Evolutionary conservation across 108 stramenopile species (phyloP), one percentile per base, ranked within the genome.

Genomic region (Cyclotella atomus): DNA sequence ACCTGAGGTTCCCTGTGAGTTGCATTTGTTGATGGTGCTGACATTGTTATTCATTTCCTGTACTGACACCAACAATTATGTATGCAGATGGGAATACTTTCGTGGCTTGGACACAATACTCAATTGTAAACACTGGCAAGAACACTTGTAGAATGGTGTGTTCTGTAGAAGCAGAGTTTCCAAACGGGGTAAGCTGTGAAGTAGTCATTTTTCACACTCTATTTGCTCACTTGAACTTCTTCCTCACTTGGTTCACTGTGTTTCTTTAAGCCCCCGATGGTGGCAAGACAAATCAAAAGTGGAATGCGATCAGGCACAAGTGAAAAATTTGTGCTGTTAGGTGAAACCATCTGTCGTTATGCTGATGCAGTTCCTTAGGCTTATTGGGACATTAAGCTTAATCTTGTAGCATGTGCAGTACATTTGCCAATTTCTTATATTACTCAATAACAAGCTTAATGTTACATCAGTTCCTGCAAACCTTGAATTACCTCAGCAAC

Each of bases 81-180:
- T n/a, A n/a, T n/a, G n/a, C n/a, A n/a, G n/a, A 86, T 67, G 92
- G 92, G 15, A 76, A 64, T 17, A 89, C 85, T 10, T 93, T 93
- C 50, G 52, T 89, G 0, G 82, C 88, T 36, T 85, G 86, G 85
- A 93, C 92, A n/a, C 88, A 91, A 53, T 84, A 85, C 60, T 65
- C 88, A 12, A 71, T 93, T 32, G 76, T 87, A 23, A 91, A 90
- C 54, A 86, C 79, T 25, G 92, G 92, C 23, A 83, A 82, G 44
- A 81, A 91, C 54, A 83, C 77, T 41, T 91, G 88, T 64, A 73
- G 73, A 68, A 38, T 93, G 77, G 75, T 83, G 9, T 91, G 88
- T 56, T 88, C 87, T 7, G 86, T 89, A 14, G 92, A 91, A 53
- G 84, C 92, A 12, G 89, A 91, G 41, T 93, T 93, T 72, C 92